Percentiles rank a stretch among this genome's conserved stretches.
phyloP scores from a whole-genome alignment of 352 stramenopile genomes.

The Globisporangium uncinulatum region DNA sequence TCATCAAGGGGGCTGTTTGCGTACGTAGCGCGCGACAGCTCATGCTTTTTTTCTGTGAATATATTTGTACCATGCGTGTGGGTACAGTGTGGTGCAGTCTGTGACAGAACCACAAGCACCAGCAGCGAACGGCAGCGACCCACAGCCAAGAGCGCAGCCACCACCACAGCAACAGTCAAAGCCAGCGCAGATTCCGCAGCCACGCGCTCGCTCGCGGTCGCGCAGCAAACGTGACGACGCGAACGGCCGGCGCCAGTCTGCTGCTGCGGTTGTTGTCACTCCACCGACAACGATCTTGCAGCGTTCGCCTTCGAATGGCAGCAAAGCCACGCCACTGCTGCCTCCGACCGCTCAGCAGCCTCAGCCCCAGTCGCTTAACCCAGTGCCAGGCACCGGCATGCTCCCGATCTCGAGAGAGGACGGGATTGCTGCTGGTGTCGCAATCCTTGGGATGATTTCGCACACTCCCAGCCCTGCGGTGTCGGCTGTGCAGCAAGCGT shows the following conservation, averaged over 20 bases:
- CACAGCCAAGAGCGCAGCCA: conserved; percentile 17
- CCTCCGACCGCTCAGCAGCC: conserved; percentile 6
- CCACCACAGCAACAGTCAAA: conserved; percentile 22
- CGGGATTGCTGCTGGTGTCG: conserved; percentile 72
- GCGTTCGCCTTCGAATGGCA: conserved; percentile 33
- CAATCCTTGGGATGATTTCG: conserved; percentile 81
- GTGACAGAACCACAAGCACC: conserved; percentile 36
- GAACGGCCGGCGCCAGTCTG: conserved; percentile 24
- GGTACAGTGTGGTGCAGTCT: conserved; percentile 50
- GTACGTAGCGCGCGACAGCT: too few relatives aligned
- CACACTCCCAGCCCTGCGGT: conserved; percentile 18
- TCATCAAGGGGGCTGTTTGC: not conserved
- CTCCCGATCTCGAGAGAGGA: conserved; percentile 70
- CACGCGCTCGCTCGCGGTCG: conserved; percentile 41
- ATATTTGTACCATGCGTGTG: not conserved
- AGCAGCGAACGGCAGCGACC: conserved; percentile 12
- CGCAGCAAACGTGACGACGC: conserved; percentile 47
- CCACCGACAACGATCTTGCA: conserved; percentile 60
- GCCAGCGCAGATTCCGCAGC: conserved; percentile 21
- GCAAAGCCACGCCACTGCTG: conserved; percentile 12
- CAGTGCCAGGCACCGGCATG: conserved; percentile 26
- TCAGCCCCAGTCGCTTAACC: conserved; percentile 1
- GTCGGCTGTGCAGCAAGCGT: conserved; percentile 8
- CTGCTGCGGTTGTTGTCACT: conserved; percentile 3
- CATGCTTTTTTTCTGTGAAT: too few relatives aligned